phyloP scores from a whole-genome alignment of 805 yeast genomes.

The Wickerhamomyces hampshirensis region DNA sequence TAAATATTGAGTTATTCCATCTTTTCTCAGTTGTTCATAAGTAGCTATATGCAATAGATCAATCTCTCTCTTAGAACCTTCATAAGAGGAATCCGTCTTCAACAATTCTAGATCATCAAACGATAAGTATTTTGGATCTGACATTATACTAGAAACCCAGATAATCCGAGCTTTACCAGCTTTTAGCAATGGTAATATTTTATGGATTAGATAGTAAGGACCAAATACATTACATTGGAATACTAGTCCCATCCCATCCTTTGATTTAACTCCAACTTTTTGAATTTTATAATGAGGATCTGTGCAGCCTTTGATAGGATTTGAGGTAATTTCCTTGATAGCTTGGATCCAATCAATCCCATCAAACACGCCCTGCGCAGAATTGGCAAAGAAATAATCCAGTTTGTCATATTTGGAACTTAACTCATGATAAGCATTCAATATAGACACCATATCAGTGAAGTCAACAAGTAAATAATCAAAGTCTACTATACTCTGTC shows the following conservation, averaged over 20 bases:
- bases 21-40: slow-evolving; percentile 42
- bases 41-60: slow-evolving; percentile 80
- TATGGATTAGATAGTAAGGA: slow-evolving; percentile 80
- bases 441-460: slow-evolving; percentile 79
- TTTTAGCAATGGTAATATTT: slow-evolving; percentile 49
- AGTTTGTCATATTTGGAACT: slow-evolving; percentile 57
- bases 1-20: slow-evolving; percentile 66
- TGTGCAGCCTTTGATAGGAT: slow-evolving; percentile 82
- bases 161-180: slow-evolving; percentile 59
- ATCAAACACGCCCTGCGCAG: slow-evolving; percentile 82
- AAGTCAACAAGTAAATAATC: slow-evolving; percentile 91
- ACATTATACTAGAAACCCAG: slow-evolving; percentile 86
- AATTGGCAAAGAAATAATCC: slow-evolving; percentile 79
- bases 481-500: slow-evolving; percentile 64
- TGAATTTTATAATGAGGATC: slow-evolving; percentile 84
- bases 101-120: slow-evolving; percentile 71
- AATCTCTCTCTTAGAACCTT: slow-evolving; percentile 84
- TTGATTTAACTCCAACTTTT: slow-evolving; percentile 66
- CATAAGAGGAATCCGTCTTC: slow-evolving; percentile 66
- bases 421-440: slow-evolving; percentile 70
- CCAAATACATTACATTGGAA: slow-evolving; percentile 97
- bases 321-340: slow-evolving; percentile 52
- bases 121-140: slow-evolving; percentile 69
- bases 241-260: slow-evolving; percentile 78
- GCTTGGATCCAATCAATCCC: slow-evolving; percentile 90